A percentile compares a stretch with the other conserved stretches of the same genome.
Evolutionary conservation across 495 filamentous ascomycete species (phyloP).

Genomic region (Aspergillus cavernicola): DNA sequence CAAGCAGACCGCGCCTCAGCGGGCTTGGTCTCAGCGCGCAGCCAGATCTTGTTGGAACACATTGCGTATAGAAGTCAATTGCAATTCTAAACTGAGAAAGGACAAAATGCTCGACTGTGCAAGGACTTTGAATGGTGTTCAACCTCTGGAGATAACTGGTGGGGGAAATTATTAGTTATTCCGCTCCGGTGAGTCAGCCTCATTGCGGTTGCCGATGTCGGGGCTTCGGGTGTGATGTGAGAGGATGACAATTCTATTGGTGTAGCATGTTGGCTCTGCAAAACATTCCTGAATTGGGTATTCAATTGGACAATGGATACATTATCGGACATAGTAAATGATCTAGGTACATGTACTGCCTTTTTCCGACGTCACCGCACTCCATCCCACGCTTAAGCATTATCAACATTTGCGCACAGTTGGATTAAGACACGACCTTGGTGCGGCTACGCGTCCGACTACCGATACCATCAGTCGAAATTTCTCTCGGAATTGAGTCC

Average conservation of each 20-base stretch:
- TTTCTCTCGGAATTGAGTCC: conserved; percentile 27
- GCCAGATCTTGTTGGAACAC: conserved; percentile 45
- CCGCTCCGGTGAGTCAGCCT: conserved; percentile 41
- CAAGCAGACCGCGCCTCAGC: conserved; percentile 46
- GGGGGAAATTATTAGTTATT: conserved; percentile 29
- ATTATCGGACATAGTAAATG: too few relatives aligned
- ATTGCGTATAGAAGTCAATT: conserved; percentile 24
- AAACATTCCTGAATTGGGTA: too few relatives aligned
- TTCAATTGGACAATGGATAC: too few relatives aligned
- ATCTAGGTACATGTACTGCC: too few relatives aligned
- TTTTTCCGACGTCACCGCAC: too few relatives aligned
- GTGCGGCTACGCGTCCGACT: conserved; percentile 43
- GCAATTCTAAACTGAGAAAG: not conserved
- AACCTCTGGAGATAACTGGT: conserved; percentile 33
- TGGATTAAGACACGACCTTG: conserved; percentile 24
- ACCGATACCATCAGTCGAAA: conserved; percentile 35
- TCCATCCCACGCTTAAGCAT: not conserved
- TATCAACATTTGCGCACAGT: not conserved
- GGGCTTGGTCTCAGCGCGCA: conserved; percentile 49
- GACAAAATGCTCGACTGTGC: conserved; percentile 9
- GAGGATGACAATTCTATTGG: too few relatives aligned
- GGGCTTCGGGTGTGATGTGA: not conserved
- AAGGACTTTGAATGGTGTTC: conserved; percentile 18
- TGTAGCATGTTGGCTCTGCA: too few relatives aligned
- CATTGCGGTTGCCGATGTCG: conserved; percentile 19